A percentile compares a stretch with the other conserved stretches of the same genome.
Conservation (phyloP, 129 eudicot species). For the carrot (Daucus carota) region DNA sequence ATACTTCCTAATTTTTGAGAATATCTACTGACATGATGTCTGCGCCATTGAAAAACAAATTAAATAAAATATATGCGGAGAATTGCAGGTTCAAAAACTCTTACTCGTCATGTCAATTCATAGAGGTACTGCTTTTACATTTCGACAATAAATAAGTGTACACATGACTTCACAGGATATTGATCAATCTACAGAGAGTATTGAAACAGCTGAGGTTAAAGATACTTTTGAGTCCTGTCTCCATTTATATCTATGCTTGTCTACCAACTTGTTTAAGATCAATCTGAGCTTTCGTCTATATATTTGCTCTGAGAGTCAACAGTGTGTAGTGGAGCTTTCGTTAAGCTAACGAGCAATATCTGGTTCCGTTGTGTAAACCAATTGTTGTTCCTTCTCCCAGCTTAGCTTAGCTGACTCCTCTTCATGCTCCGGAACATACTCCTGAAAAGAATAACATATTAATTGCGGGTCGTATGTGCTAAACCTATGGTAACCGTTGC, state of each 20-base stretch:
- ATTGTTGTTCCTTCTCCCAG: conserved; percentile 88
- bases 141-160: neutral
- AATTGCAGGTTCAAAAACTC: neutral
- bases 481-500: neutral
- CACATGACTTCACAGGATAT: neutral
- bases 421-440: conserved; percentile 49
- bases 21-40: neutral
- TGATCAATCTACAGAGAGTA: neutral
- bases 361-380: conserved; percentile 40
- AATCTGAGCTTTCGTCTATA: conserved; percentile 1
- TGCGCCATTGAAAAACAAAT: neutral
- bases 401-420: conserved; percentile 43
- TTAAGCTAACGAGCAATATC: conserved; percentile 58
- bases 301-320: neutral
- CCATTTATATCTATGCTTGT: neutral
- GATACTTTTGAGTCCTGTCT: neutral
- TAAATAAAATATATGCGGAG: neutral
- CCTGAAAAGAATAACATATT: conserved; percentile 25
- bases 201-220: neutral
- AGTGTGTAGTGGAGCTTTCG: neutral
- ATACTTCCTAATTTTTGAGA: neutral
- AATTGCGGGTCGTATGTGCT: neutral
- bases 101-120: neutral
- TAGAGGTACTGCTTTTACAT: neutral
- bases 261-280: neutral